A percentile compares a stretch with the other conserved stretches of the same genome.
Conservation (phyloP, 129 eudicot genomes). For the Tagetes patula region DNA sequence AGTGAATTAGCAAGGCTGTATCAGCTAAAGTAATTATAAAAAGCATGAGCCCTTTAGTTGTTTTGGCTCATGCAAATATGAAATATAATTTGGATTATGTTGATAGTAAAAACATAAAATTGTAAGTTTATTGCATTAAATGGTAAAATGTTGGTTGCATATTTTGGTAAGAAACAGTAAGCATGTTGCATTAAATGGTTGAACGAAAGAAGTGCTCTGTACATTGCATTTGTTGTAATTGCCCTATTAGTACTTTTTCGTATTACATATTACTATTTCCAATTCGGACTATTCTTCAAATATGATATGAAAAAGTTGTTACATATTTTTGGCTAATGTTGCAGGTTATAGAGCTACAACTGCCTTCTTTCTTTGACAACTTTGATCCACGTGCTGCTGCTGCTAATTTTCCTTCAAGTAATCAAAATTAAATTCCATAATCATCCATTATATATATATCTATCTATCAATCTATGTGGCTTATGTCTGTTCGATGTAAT, state of each 20-base stretch:
- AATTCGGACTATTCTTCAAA: neutral
- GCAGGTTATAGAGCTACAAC: conserved; percentile 88
- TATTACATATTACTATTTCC: neutral
- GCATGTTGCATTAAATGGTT: too few species aligned
- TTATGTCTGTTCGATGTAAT: neutral
- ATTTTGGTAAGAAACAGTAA: too few species aligned
- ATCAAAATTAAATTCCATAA: conserved; percentile 7
- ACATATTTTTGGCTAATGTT: conserved; percentile 19
- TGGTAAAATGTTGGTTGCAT: neutral
- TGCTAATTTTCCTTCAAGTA: conserved; percentile 96
- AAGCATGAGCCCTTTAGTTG: neutral
- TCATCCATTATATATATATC: neutral
- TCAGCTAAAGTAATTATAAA: neutral
- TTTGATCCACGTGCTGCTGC: conserved; percentile 99
- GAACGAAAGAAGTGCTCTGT: neutral
- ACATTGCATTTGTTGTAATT: conserved; percentile 3
- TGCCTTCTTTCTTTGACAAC: conserved; percentile 91
- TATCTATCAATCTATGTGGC: neutral
- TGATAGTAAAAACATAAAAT: neutral
- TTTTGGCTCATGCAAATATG: neutral
- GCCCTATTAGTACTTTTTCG: neutral
- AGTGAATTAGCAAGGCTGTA: neutral
- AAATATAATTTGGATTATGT: neutral
- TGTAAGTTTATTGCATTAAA: neutral
- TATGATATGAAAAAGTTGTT: conserved; percentile 9